phyloP scores from a whole-genome alignment of 495 filamentous ascomycete species.

The Penicillium cosmopolitanum region DNA sequence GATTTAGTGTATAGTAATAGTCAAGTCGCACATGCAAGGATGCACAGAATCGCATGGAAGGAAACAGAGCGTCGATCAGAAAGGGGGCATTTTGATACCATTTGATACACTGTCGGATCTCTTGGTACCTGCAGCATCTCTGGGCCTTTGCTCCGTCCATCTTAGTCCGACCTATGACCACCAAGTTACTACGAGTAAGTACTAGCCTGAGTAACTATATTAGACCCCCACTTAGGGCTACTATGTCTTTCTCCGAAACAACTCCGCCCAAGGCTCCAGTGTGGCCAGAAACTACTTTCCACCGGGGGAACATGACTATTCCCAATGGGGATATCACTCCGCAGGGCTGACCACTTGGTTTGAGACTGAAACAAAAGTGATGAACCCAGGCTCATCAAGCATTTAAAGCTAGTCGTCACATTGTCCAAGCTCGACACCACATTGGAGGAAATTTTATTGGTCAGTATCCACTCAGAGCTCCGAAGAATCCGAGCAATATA shows the following conservation, averaged over 20 bases:
- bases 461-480: background rate
- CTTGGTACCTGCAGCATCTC: too few species aligned
- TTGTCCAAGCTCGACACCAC: background rate
- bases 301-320: background rate
- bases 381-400: background rate
- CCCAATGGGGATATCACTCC: background rate
- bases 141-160: too few species aligned
- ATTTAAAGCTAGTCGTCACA: too few species aligned
- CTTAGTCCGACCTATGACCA: too few species aligned
- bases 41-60: too few species aligned
- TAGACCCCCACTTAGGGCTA: constrained; percentile 1
- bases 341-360: background rate
- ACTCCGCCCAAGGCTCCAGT: background rate
- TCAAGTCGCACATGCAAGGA: too few species aligned
- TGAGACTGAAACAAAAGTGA: background rate
- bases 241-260: constrained; percentile 5
- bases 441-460: background rate
- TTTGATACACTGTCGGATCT: too few species aligned
- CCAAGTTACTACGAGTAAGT: too few species aligned
- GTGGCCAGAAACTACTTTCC: background rate
- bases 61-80: too few species aligned
- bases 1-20: too few species aligned
- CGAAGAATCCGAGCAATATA: background rate
- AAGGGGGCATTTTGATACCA: too few species aligned
- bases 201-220: background rate